These are phyloP conservation scores for Zygosaccharomyces kombuchaensis DNA, from an alignment of 805 yeast species.

Conservation along the genomic window DNA sequence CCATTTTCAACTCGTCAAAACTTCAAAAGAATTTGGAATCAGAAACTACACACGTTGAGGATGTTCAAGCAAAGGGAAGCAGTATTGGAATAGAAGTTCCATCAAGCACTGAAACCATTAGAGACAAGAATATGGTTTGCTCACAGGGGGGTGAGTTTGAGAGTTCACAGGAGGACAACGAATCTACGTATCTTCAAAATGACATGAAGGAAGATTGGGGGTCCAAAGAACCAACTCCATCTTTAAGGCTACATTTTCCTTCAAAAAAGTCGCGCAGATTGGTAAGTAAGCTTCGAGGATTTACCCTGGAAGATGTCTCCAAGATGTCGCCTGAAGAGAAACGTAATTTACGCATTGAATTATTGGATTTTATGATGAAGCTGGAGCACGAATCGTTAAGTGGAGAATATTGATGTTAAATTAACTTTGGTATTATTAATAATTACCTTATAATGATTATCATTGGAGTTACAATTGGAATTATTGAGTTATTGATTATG, in stretches of 20 bases:
- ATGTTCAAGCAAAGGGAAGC: not conserved
- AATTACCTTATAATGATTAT: not conserved
- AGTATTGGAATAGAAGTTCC: not conserved
- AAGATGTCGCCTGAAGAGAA: slow-evolving; percentile 20
- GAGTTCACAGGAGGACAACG: slow-evolving; percentile 3
- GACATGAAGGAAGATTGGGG: slow-evolving; percentile 1
- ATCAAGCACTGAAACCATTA: not conserved
- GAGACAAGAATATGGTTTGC: not conserved
- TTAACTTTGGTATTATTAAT: not conserved
- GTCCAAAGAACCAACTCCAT: slow-evolving; percentile 12
- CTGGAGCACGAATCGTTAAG: slow-evolving; percentile 16
- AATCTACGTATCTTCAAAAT: not conserved
- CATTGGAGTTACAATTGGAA: not conserved
- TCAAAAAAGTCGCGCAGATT: slow-evolving; percentile 21
- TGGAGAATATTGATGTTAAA: not conserved
- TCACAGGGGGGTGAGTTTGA: not conserved
- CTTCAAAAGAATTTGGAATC: not conserved
- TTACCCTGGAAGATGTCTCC: slow-evolving; percentile 16
- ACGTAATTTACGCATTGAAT: slow-evolving; percentile 22
- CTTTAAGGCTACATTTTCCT: slow-evolving; percentile 19
- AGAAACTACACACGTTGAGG: not conserved
- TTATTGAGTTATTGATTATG: not conserved
- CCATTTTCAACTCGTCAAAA: slow-evolving; percentile 22
- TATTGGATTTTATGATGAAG: slow-evolving; percentile 26
- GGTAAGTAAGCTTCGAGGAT: slow-evolving; percentile 17